Percentiles rank a stretch among this genome's conserved stretches.
Evolutionary conservation across 805 yeast species (phyloP).

Genomic region (Yarrowia sp.): DNA sequence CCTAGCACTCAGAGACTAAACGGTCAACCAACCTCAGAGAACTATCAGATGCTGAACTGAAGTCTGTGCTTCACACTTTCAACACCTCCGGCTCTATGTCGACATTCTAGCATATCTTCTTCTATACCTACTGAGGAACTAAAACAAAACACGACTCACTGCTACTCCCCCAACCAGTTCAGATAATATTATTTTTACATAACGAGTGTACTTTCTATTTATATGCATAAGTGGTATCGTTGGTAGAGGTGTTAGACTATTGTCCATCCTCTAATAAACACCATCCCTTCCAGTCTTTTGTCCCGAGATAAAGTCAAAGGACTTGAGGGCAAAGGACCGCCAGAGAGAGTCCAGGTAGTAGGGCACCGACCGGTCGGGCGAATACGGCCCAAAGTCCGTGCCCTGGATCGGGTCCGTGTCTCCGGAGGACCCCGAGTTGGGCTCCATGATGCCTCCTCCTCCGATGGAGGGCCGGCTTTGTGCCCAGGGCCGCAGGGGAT

Average conservation of each 20-base stretch:
- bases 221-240: constrained; percentile 18
- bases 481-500: constrained; percentile 33
- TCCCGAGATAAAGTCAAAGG: constrained; percentile 21
- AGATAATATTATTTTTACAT: neutral
- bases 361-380: constrained; percentile 33
- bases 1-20: too few relatives aligned
- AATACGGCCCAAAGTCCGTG: constrained; percentile 33
- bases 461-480: constrained; percentile 25
- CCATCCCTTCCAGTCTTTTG: constrained; percentile 7
- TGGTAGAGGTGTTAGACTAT: too few relatives aligned
- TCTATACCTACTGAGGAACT: too few relatives aligned
- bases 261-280: neutral
- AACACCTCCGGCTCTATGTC: too few relatives aligned
- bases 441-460: constrained; percentile 17
- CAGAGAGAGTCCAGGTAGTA: constrained; percentile 37
- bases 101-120: neutral
- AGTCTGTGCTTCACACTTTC: too few relatives aligned
- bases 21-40: too few relatives aligned
- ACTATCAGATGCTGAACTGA: too few relatives aligned
- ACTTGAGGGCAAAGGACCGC: constrained; percentile 31
- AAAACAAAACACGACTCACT: too few relatives aligned
- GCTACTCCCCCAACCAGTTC: neutral
- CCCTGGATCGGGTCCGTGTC: constrained; percentile 27
- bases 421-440: neutral
- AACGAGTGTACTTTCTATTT: constrained; percentile 27